Conservation (phyloP, 805 yeast species). For the Metschnikowia drakensbergensis region DNA sequence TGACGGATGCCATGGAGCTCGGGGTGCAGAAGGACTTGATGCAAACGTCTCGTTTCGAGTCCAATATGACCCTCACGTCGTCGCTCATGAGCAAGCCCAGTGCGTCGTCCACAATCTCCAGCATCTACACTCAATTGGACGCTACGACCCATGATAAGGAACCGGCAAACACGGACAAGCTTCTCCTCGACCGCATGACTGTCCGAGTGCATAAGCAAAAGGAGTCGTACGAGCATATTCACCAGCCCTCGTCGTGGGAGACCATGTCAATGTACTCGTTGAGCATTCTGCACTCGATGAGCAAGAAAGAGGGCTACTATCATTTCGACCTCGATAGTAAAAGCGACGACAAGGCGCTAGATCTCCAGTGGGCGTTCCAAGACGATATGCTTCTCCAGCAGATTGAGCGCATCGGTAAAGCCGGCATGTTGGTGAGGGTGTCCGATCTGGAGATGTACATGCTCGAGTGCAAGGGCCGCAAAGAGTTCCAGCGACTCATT, state of each 20-base stretch:
- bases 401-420: conserved; percentile 40
- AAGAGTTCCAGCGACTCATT: conserved; percentile 30
- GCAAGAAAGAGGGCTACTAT: conserved; percentile 23
- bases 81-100: conserved; percentile 36
- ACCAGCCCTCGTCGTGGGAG: conserved; percentile 41
- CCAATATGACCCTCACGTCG: conserved; percentile 31
- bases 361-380: conserved; percentile 30
- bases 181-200: conserved; percentile 30
- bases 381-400: conserved; percentile 27
- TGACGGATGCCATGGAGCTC: conserved; percentile 28
- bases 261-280: conserved; percentile 39
- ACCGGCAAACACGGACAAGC: neutral
- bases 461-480: conserved; percentile 44
- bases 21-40: conserved; percentile 6
- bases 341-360: conserved; percentile 11
- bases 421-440: conserved; percentile 37
- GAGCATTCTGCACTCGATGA: conserved; percentile 25
- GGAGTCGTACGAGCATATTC: conserved; percentile 26
- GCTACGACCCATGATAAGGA: neutral
- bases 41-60: conserved; percentile 16
- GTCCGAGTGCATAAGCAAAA: conserved; percentile 37
- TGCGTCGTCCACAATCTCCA: conserved; percentile 20
- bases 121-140: conserved; percentile 15
- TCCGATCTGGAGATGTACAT: conserved; percentile 31
- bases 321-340: conserved; percentile 26